Percentiles rank a stretch among this genome's conserved stretches.
These are phyloP conservation scores for Diddensiella santjacobensis DNA, from an alignment of 805 yeast genomes.

Conservation along the genomic window DNA sequence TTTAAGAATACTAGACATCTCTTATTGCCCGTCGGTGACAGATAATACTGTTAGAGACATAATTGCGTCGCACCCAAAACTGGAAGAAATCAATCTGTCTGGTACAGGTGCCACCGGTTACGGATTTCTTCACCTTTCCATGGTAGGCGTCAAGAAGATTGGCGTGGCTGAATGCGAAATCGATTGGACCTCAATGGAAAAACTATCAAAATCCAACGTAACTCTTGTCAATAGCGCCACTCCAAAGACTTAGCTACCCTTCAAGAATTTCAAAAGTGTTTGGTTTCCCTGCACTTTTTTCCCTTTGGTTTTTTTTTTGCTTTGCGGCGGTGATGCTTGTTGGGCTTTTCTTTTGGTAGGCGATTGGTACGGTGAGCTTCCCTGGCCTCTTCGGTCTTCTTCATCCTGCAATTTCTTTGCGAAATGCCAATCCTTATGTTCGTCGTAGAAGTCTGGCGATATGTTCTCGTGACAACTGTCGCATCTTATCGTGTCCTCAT, in stretches of 20 bases:
- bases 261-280: background rate
- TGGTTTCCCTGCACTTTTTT: background rate
- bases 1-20: background rate
- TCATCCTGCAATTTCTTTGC: conserved; percentile 31
- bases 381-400: conserved; percentile 3
- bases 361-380: background rate
- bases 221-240: too few relatives aligned
- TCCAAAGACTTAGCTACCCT: too few relatives aligned
- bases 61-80: background rate
- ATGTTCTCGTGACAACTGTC: conserved; percentile 28
- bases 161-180: background rate
- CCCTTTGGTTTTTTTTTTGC: background rate
- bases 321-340: background rate
- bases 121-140: background rate
- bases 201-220: background rate
- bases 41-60: background rate
- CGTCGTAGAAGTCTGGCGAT: conserved; percentile 21
- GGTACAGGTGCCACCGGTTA: background rate
- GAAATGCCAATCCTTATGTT: conserved; percentile 41
- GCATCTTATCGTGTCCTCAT: conserved; percentile 24
- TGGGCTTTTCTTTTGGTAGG: background rate
- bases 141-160: background rate
- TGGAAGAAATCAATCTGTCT: background rate
- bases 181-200: background rate
- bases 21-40: background rate